Conservation (phyloP, 192 early-diverging fungal genomes). For the Thamnidium elegans region DNA sequence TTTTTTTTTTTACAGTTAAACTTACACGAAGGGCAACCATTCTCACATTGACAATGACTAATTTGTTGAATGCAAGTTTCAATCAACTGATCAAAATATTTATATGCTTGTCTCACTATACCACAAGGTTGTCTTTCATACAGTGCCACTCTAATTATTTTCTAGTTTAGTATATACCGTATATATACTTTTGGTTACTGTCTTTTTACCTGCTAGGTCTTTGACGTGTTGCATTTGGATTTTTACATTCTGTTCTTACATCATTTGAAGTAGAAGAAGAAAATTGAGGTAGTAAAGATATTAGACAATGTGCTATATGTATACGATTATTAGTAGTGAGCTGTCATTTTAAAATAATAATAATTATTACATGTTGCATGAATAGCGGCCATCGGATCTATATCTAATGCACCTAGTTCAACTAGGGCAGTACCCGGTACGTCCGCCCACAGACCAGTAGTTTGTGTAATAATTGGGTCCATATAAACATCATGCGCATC, state of each 20-base stretch:
- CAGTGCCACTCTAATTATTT: conserved; percentile 37
- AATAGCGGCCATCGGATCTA: conserved; percentile 46
- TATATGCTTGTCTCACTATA: conserved; percentile 40
- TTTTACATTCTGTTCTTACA: conserved; percentile 53
- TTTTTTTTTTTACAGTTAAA: not conserved
- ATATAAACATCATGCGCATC: conserved; percentile 53
- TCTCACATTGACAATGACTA: conserved; percentile 42
- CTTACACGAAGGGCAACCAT: conserved; percentile 51
- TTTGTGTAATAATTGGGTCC: conserved; percentile 39
- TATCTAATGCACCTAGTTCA: conserved; percentile 21
- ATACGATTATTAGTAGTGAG: not conserved
- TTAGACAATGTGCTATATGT: conserved; percentile 41
- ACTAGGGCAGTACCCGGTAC: conserved; percentile 22
- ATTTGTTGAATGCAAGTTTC: conserved; percentile 34
- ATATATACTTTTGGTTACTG: not conserved
- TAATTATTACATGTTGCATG: conserved; percentile 50
- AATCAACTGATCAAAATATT: conserved; percentile 36
- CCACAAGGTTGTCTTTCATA: conserved; percentile 43
- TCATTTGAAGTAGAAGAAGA: conserved; percentile 27
- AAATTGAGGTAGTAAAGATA: conserved; percentile 38
- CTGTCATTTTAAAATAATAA: not conserved
- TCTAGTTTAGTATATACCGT: not conserved
- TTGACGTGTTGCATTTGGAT: conserved; percentile 41
- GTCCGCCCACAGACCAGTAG: conserved; percentile 50
- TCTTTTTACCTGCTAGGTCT: conserved; percentile 39